A percentile compares a stretch with the other conserved stretches of the same genome.
Evolutionary conservation across 257 asterid genomes (phyloP).

Genomic region (Henckelia pumila): DNA sequence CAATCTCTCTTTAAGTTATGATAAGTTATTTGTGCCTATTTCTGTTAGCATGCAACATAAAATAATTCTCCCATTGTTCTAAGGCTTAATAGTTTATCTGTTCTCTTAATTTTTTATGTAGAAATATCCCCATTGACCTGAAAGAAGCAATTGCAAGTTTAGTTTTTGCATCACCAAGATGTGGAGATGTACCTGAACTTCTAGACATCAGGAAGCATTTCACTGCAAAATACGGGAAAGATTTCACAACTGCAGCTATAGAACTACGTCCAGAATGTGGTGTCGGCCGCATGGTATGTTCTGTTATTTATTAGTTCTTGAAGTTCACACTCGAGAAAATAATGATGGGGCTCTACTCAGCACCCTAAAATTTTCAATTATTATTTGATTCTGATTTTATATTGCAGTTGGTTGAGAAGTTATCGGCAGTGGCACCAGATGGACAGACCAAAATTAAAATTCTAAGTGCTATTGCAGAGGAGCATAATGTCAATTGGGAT

Average conservation of each 20-base stretch:
- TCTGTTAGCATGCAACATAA: conserved; percentile 16
- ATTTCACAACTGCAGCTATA: conserved; percentile 68
- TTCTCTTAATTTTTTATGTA: conserved; percentile 32
- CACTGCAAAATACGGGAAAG: conserved; percentile 86
- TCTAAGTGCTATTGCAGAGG: conserved; percentile 73
- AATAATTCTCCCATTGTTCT: conserved; percentile 6
- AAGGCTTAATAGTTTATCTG: conserved; percentile 18
- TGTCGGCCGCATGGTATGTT: conserved; percentile 85
- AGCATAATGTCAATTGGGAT: conserved; percentile 79
- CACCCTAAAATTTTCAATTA: conserved; percentile 21
- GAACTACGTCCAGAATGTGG: conserved; percentile 94
- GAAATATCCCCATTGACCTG: conserved; percentile 91
- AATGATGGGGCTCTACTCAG: conserved; percentile 1
- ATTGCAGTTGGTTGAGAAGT: conserved; percentile 81
- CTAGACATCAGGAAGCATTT: conserved; percentile 70
- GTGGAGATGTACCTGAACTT: conserved; percentile 96
- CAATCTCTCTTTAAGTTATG: background rate
- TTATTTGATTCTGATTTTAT: conserved; percentile 26
- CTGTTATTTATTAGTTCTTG: conserved; percentile 16
- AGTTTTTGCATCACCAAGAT: conserved; percentile 87
- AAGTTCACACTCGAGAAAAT: conserved; percentile 6
- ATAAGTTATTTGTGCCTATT: conserved; percentile 1
- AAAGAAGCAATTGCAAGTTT: conserved; percentile 92
- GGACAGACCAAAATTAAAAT: conserved; percentile 64
- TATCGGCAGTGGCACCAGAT: conserved; percentile 85